phyloP scores from a whole-genome alignment of 2,329 filamentous ascomycete genomes.

The Cadophora gregata region DNA sequence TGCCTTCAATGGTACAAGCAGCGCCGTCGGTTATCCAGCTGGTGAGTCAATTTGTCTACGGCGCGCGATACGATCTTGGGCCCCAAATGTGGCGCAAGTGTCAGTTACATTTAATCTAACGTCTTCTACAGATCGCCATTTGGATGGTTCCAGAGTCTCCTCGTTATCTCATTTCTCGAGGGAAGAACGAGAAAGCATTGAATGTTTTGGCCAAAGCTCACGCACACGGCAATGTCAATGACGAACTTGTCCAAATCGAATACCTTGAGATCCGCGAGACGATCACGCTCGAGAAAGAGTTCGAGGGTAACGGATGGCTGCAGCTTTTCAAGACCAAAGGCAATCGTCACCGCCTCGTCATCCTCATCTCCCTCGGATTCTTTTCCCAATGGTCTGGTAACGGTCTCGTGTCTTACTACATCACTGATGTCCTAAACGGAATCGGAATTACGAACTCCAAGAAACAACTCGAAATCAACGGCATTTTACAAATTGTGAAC shows the following conservation, averaged over 20 bases:
- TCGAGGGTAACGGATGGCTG: conserved; percentile 52
- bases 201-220: conserved; percentile 56
- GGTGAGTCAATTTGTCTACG: not conserved
- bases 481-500: conserved; percentile 41
- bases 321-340: conserved; percentile 57
- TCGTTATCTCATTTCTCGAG: conserved; percentile 51
- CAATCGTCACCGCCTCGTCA: conserved; percentile 59
- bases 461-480: conserved; percentile 36
- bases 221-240: conserved; percentile 46
- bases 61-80: not conserved
- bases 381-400: conserved; percentile 66
- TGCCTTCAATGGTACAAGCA: conserved; percentile 44
- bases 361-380: conserved; percentile 58
- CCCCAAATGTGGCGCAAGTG: not conserved
- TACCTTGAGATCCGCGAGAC: conserved; percentile 53
- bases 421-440: conserved; percentile 45
- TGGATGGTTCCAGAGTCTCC: conserved; percentile 48
- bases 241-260: conserved; percentile 50
- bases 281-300: conserved; percentile 52
- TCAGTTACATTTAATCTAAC: not conserved
- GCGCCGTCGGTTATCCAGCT: conserved; percentile 40
- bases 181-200: conserved; percentile 55
- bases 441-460: conserved; percentile 45
- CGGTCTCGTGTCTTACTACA: conserved; percentile 52
- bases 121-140: conserved; percentile 26